These are phyloP conservation scores for Starmerella powellii DNA, from an alignment of 805 yeast species.

Conservation along the genomic window DNA sequence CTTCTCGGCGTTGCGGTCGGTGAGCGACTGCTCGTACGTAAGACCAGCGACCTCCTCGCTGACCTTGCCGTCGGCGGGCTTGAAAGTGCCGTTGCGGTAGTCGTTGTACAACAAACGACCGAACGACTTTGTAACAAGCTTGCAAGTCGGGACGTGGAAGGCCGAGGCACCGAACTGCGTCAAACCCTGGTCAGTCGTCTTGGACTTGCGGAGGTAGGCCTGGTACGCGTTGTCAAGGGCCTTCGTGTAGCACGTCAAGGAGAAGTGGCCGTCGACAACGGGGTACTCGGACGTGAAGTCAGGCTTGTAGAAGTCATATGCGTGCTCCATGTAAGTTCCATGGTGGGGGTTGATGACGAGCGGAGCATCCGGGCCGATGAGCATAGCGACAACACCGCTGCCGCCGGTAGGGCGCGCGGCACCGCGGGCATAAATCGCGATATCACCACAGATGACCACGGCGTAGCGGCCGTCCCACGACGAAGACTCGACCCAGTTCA, in stretches of 20 bases:
- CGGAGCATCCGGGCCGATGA: slow-evolving; percentile 97
- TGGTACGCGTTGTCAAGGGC: slow-evolving; percentile 83
- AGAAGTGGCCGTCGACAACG: slow-evolving; percentile 92
- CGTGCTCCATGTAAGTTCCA: slow-evolving; percentile 93
- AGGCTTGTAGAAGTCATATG: slow-evolving; percentile 94
- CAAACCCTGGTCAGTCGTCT: slow-evolving; percentile 41
- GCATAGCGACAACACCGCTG: slow-evolving; percentile 90
- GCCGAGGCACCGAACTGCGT: slow-evolving; percentile 80
- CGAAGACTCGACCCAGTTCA: slow-evolving; percentile 92
- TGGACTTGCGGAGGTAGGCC: slow-evolving; percentile 49
- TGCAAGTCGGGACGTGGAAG: slow-evolving; percentile 98
- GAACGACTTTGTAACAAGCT: slow-evolving; percentile 81
- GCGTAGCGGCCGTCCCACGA: slow-evolving; percentile 99
- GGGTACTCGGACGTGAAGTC: slow-evolving; percentile 95
- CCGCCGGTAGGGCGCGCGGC: slow-evolving; percentile 99
- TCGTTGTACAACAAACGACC: slow-evolving; percentile 89
- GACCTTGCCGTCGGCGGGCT: slow-evolving; percentile 38
- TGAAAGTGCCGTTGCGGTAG: slow-evolving; percentile 55
- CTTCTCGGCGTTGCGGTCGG: slow-evolving; percentile 75
- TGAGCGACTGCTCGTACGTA: slow-evolving; percentile 64
- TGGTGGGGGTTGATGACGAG: slow-evolving; percentile 78
- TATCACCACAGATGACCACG: slow-evolving; percentile 92
- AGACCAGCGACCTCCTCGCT: slow-evolving; percentile 46
- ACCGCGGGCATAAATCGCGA: slow-evolving; percentile 93
- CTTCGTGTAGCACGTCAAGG: slow-evolving; percentile 83